Evolutionary conservation across 208 protist species (phyloP), one percentile per base, ranked within the genome.

Genomic region (Trypanosoma platydactyli): DNA sequence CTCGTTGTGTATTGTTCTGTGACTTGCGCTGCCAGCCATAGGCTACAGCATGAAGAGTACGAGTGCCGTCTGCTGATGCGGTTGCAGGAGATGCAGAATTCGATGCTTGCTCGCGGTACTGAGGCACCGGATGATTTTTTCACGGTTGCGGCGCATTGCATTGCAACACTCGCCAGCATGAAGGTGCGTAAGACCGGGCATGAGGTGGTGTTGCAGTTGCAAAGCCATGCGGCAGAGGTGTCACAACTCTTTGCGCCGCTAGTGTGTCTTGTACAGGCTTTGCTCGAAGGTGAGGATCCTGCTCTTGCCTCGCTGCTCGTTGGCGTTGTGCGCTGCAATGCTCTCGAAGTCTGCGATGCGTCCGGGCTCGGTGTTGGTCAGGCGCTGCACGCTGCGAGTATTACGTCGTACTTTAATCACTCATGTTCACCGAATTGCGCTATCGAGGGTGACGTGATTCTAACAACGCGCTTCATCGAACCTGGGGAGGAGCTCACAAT

Each of bases 321-420:
- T 33, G 89, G 89, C 5, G 68, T 84, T 27, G 66, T 95, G 29
- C 82, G 83, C 13, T 95, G 89, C 79, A 95, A 95, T 68, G 73
- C 86, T 27, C 57, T 95, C 29, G 80, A 92, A 70, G 69, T 91
- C 45, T 54, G 70, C 12, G 87, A 92, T 52, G 45, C 58, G 18
- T 81, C 74, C 20, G 86, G 85, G 11, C 79, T 92, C 45, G 81
- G 77, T 29, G 77, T 95, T 3, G 89, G 79, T 0, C 86, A 95
- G 70, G 87, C 81, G n/a, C 76, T 94, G 57, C 69, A 92, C 75
- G 72, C 59, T 20, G 75, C 51, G 22, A 66, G 33, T 22, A 73
- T 84, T 46, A 77, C 78, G 0, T 91, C 83, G 1, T 92, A 78
- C 76, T 92, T 93, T 55, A 95, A 95, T 64, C 89, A 95, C 76